phyloP scores from a whole-genome alignment of 768 basidiomycete species.

The Boletus insuetus region DNA sequence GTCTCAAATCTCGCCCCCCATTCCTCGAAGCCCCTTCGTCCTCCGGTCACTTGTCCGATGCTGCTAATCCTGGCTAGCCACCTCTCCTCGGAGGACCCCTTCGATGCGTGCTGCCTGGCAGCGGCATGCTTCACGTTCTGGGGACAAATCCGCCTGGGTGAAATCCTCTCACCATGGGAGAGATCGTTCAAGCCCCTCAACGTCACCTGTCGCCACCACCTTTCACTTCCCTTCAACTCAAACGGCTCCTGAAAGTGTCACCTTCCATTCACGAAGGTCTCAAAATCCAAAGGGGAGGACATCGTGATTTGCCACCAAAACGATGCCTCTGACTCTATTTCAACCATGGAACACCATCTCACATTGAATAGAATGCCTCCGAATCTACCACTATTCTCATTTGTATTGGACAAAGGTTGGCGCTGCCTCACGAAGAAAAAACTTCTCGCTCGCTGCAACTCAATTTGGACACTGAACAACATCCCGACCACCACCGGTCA shows the following conservation, averaged over 20 bases:
- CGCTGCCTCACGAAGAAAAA: neutral
- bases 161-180: neutral
- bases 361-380: neutral
- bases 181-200: neutral
- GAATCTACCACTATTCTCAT: neutral
- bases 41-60: conserved; percentile 24
- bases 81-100: neutral
- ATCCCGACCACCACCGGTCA: too few species aligned
- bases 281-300: conserved; percentile 27
- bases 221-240: neutral
- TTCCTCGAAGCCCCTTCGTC: conserved; percentile 4
- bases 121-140: neutral
- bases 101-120: neutral
- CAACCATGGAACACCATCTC: conserved; percentile 10
- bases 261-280: conserved; percentile 16
- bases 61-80: neutral
- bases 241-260: neutral
- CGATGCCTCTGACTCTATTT: conserved; percentile 19
- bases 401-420: neutral
- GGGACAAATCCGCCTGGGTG: neutral
- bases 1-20: neutral
- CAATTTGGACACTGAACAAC: neutral
- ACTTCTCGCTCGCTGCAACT: neutral
- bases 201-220: neutral
- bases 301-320: conserved; percentile 32